A percentile compares a stretch with the other conserved stretches of the same genome.
Conservation (phyloP, 129 eudicot genomes). For the Pulicaria dysenterica region DNA sequence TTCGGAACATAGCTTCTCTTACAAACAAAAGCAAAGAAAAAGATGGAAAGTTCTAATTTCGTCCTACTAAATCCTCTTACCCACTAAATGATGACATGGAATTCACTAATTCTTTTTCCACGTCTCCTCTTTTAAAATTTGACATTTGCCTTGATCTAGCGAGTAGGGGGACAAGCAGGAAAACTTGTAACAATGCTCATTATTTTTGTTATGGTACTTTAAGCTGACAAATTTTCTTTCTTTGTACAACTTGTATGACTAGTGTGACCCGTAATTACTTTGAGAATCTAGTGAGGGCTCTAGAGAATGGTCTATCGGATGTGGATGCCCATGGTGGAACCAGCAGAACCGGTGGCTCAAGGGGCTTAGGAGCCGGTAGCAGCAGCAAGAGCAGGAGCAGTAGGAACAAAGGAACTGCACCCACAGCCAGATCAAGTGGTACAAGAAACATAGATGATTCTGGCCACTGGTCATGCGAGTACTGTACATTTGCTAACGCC, state of each 20-base stretch:
- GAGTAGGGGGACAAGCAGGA: too few species aligned
- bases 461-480: constrained; percentile 86
- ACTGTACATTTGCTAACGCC: constrained; percentile 86
- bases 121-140: too few species aligned
- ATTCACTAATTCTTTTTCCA: too few species aligned
- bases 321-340: constrained; percentile 70
- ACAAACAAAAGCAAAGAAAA: too few species aligned
- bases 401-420: constrained; percentile 52
- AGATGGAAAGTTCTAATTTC: too few species aligned
- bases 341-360: constrained; percentile 62
- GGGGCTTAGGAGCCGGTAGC: constrained; percentile 58
- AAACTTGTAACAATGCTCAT: too few species aligned
- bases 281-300: constrained; percentile 90
- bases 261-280: constrained; percentile 90
- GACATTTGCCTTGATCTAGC: too few species aligned
- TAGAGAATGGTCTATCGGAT: constrained; percentile 86
- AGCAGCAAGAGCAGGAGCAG: constrained; percentile 44
- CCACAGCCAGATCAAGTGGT: constrained; percentile 65
- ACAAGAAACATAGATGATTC: constrained; percentile 69
- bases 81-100: too few species aligned
- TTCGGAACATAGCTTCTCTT: too few species aligned
- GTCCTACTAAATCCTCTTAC: too few species aligned
- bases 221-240: constrained; percentile 4
- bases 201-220: not conserved
- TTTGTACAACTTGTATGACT: constrained; percentile 4